A percentile compares a stretch with the other conserved stretches of the same genome.
Evolutionary conservation across 345 rosid genomes (phyloP).

Genomic region (Melaleuca alternifolia): DNA sequence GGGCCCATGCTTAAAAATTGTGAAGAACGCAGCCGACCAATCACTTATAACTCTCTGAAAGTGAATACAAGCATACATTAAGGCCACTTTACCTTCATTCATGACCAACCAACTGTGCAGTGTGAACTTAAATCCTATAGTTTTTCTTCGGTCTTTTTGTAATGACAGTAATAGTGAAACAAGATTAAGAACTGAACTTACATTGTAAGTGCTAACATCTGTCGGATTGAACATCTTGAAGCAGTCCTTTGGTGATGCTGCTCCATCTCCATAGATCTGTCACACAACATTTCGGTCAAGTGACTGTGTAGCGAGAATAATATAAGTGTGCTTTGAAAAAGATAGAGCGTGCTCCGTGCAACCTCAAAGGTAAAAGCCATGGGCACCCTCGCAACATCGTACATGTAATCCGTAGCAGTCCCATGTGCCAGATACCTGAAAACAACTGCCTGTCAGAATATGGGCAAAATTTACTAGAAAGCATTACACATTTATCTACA

Average conservation of each 20-base stretch:
- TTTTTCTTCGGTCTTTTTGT: neutral
- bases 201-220: constrained; percentile 68
- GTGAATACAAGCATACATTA: neutral
- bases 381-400: constrained; percentile 68
- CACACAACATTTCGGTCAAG: neutral
- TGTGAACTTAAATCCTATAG: neutral
- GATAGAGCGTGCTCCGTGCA: constrained; percentile 11
- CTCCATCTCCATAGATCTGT: constrained; percentile 79
- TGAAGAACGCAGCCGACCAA: constrained; percentile 82
- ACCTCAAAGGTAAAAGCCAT: constrained; percentile 99
- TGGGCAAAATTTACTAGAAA: neutral
- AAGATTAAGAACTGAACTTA: constrained; percentile 7
- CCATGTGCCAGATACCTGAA: constrained; percentile 95
- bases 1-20: constrained; percentile 57
- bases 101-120: neutral
- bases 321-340: neutral
- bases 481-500: neutral
- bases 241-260: constrained; percentile 67
- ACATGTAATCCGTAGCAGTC: constrained; percentile 95
- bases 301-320: neutral
- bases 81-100: neutral
- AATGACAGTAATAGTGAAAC: neutral
- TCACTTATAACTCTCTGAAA: constrained; percentile 77
- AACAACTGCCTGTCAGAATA: neutral
- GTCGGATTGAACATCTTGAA: constrained; percentile 94